Conservation (phyloP, 257 asterid species). For the Capsicum chinense region DNA sequence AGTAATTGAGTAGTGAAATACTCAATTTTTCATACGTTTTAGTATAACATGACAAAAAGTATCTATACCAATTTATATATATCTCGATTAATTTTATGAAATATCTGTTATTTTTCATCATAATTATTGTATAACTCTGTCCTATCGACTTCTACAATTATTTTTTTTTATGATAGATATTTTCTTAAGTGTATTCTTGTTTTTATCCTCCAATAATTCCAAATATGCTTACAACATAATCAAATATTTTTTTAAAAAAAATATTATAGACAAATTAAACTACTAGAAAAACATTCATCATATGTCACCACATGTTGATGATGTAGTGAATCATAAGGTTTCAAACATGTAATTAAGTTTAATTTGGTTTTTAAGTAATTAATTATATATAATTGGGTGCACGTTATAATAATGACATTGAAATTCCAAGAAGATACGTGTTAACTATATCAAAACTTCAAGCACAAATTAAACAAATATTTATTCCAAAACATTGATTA, state of each 20-base stretch:
- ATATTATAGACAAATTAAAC: neutral
- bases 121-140: neutral
- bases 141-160: neutral
- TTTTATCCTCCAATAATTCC: neutral
- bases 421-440: conserved; percentile 12
- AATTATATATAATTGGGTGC: neutral
- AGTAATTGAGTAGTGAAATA: no score
- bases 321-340: neutral
- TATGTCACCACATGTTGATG: neutral
- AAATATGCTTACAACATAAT: neutral
- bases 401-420: neutral
- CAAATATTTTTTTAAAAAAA: no score
- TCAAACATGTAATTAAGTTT: conserved; percentile 19
- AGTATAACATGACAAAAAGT: neutral
- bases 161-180: neutral
- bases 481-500: neutral
- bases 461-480: neutral
- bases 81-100: neutral
- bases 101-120: neutral
- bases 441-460: neutral
- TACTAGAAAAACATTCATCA: neutral
- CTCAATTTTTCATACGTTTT: neutral
- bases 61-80: neutral
- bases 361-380: neutral
- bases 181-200: neutral